phyloP scores from a whole-genome alignment of 495 filamentous ascomycete genomes.

The Oidiodendron maius region DNA sequence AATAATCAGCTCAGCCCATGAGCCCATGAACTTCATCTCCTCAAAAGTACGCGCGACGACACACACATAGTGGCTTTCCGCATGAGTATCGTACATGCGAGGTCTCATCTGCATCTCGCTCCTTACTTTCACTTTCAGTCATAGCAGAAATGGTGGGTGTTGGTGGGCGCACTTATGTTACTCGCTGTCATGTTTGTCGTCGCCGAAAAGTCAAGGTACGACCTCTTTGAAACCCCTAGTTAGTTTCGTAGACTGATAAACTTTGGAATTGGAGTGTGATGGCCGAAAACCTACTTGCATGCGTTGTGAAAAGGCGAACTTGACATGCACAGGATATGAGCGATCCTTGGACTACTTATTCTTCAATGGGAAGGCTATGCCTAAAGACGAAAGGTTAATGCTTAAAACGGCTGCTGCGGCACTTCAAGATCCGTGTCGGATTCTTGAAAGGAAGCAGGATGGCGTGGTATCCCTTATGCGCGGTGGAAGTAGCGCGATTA shows the following conservation, averaged over 20 bases:
- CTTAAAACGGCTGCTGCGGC: too few species aligned
- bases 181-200: neutral
- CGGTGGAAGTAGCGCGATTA: neutral
- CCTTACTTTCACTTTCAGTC: too few species aligned
- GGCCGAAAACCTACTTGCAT: neutral
- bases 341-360: neutral
- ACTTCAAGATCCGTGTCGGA: too few species aligned
- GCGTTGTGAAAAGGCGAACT: neutral
- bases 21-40: too few species aligned
- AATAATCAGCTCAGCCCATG: too few species aligned
- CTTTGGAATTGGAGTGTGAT: neutral
- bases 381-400: neutral
- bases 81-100: too few species aligned
- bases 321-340: neutral
- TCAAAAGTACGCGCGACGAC: too few species aligned
- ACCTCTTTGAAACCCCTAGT: neutral
- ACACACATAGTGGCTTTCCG: too few species aligned
- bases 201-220: neutral
- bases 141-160: neutral
- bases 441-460: too few species aligned
- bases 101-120: too few species aligned
- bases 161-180: neutral
- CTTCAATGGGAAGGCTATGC: neutral
- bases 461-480: neutral
- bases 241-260: neutral